Evolutionary conservation across 2,329 filamentous ascomycete genomes (phyloP).

Genomic region (Diaporthe ilicicola): DNA sequence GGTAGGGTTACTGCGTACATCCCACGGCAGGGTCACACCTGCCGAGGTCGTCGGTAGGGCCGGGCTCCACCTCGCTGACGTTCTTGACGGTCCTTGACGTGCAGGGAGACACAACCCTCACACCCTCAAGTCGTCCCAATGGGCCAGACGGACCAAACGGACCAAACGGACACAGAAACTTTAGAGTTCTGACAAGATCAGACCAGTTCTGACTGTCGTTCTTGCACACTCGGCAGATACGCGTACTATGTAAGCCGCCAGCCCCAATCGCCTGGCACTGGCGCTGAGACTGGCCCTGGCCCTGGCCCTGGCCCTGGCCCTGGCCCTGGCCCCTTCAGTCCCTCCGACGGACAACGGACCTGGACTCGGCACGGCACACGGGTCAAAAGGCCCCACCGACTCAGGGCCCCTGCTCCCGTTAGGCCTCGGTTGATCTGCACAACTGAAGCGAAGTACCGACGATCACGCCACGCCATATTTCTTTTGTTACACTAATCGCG

Average conservation of each 20-base stretch:
- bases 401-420: not conserved
- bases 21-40: slow-evolving; percentile 7
- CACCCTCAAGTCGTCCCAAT: not conserved
- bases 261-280: not conserved
- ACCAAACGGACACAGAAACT: not conserved
- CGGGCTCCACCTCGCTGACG: not conserved
- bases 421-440: not conserved
- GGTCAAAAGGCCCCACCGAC: not conserved
- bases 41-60: slow-evolving; percentile 15
- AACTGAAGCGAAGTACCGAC: not conserved
- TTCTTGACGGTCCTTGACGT: not conserved
- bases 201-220: not conserved
- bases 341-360: not conserved
- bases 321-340: not conserved
- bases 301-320: too few species aligned
- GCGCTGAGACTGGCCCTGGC: not conserved
- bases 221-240: not conserved
- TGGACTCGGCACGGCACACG: not conserved
- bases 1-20: not conserved
- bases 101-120: not conserved
- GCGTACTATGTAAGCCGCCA: too few species aligned
- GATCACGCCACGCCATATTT: not conserved
- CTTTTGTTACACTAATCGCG: not conserved
- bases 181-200: not conserved
- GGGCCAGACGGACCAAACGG: not conserved